These are phyloP conservation scores for Aspergillus carbonarius DNA, from an alignment of 2,329 filamentous ascomycete species.

Conservation along the genomic window DNA sequence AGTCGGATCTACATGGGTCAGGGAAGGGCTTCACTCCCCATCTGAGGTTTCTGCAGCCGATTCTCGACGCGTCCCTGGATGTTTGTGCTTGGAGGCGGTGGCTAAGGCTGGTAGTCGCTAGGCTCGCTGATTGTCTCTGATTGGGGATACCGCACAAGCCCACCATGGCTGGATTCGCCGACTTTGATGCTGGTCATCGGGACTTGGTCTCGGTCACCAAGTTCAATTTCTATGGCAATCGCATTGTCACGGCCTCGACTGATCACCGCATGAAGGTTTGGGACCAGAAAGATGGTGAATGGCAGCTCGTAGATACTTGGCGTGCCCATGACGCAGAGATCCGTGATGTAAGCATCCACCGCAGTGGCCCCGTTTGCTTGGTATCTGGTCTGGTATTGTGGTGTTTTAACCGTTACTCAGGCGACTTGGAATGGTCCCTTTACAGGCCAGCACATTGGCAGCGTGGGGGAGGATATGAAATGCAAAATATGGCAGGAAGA, in stretches of 20 bases:
- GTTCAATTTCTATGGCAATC: constrained; percentile 90
- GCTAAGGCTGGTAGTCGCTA: constrained; percentile 6
- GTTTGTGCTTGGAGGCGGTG: constrained; percentile 3
- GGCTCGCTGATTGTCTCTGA: neutral
- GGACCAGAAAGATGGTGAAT: constrained; percentile 71
- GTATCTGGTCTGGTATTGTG: constrained; percentile 15
- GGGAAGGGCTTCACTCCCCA: neutral
- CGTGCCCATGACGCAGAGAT: constrained; percentile 87
- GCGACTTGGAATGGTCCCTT: constrained; percentile 92
- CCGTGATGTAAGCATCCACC: constrained; percentile 65
- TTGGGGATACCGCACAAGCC: constrained; percentile 2
- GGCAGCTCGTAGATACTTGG: constrained; percentile 84
- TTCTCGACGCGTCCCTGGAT: constrained; percentile 7
- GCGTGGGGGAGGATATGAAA: constrained; percentile 83
- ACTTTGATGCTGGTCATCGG: constrained; percentile 48
- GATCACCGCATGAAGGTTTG: constrained; percentile 93
- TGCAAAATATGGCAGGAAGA: constrained; percentile 95
- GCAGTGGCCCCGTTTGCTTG: constrained; percentile 16
- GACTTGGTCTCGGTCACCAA: constrained; percentile 79
- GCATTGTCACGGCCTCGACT: constrained; percentile 85
- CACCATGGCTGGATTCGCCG: constrained; percentile 34
- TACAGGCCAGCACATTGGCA: constrained; percentile 83
- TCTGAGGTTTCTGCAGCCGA: neutral
- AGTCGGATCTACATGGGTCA: neutral
- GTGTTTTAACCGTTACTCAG: constrained; percentile 46